Evolutionary conservation across 1,284 basidiomycete genomes (phyloP), one percentile per base, ranked within the genome.

Genomic region (Pyrrhoderma lamaoense): DNA sequence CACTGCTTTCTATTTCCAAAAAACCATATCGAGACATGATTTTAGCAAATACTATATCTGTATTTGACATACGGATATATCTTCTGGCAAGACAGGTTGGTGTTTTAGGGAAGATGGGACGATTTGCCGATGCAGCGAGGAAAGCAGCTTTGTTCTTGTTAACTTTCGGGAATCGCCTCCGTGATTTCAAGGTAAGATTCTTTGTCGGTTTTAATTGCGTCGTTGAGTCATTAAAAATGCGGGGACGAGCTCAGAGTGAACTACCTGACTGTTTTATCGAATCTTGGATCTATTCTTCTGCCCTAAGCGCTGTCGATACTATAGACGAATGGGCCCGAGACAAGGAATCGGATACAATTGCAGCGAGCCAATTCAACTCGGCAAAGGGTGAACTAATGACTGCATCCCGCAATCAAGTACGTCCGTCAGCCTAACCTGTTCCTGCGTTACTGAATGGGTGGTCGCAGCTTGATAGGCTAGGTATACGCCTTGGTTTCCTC

Each of bases 61-160:
- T 98, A 5, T 97, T 98, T 63, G 96, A 99, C 68, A 88, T 97
- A 60, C 79, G 93, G 45, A 79, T 88, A 61, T 99, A 97, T 65
- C 73, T 99, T 16, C 86, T 98, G 55, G 85, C 92, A 3, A 76
- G 91, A 27, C 91, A 96, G 66, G 90, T 89, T 48, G 70, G 74
- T 47, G 70, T 98, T 31, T 70, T 97, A 2, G 88, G 82, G 44
- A 81, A 80, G 59, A 66, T 91, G 57, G 84, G 84, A 0, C 74
- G 76, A 27, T 68, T 89, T 1, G 74, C 74, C 8, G 85, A 91
- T 42, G 75, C 91, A 11, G 79, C 83, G 50, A 72, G 70, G 54
- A 86, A 86, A 62, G 77, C 80, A 0, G 74, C 74, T 1, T 67
- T 75, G 14, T 94, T 97, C 64, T 74, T 99, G 39, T 80, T 79